Percentiles rank a stretch among this genome's conserved stretches.
Evolutionary conservation across 2,329 filamentous ascomycete genomes (phyloP).

Genomic region (Xylaria sp.): DNA sequence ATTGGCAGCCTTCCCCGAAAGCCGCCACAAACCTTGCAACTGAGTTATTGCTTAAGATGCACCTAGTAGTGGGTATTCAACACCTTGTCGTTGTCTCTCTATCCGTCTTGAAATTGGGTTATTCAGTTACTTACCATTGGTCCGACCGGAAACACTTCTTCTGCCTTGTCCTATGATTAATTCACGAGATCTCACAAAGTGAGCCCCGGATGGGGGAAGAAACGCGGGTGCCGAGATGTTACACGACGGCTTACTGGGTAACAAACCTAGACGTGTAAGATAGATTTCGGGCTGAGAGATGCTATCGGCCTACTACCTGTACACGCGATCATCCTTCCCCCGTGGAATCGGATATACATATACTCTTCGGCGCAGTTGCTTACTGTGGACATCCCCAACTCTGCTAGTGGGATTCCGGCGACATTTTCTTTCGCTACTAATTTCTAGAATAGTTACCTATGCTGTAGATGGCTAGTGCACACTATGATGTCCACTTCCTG

Average conservation of each 20-base stretch:
- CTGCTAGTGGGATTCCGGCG: constrained; percentile 26
- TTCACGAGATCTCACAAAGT: not conserved
- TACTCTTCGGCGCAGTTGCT: constrained; percentile 19
- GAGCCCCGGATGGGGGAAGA: constrained; percentile 18
- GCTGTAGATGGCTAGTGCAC: constrained; percentile 2
- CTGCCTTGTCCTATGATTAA: not conserved
- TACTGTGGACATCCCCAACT: constrained; percentile 31
- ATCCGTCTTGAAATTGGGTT: not conserved
- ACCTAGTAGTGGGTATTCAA: not conserved
- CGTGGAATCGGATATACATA: not conserved
- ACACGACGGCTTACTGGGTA: not conserved
- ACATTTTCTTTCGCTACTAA: constrained; percentile 2
- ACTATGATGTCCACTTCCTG: not conserved
- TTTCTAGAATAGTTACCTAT: constrained; percentile 18
- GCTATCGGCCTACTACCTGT: not conserved
- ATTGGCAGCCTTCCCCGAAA: not conserved
- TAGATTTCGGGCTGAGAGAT: constrained; percentile 14
- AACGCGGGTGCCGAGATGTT: constrained; percentile 6
- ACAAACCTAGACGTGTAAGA: not conserved
- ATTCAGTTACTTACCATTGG: not conserved
- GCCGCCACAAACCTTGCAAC: not conserved
- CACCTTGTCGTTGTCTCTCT: not conserved
- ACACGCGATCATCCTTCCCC: too few relatives aligned
- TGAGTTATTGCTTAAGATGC: not conserved
- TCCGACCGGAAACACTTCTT: not conserved